Evolutionary conservation across 495 filamentous ascomycete species (phyloP), one percentile per base, ranked within the genome.

Genomic region (Aspergillus bridgeri): DNA sequence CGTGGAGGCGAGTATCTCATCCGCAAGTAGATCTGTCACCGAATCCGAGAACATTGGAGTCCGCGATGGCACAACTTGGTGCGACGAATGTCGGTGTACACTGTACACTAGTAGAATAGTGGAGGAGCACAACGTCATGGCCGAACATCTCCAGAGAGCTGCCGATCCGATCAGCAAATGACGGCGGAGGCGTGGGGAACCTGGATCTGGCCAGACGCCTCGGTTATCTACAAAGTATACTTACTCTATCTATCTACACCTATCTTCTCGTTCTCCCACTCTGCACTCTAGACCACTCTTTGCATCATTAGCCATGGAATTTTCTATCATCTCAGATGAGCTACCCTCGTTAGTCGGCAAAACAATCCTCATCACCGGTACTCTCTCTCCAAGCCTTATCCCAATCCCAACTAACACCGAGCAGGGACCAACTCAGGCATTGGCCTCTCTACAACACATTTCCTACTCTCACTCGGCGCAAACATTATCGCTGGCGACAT

Each of bases 381-480:
- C 5, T 60, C 18, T 38, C 22, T 23, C 27, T 1, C 48, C n/a
- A 2, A 20, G 38, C 11, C 48, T 22, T 13, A 48, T 13, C 43
- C 19, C 20, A n/a, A 6, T 17, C 25, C 47, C 42, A 11, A 13
- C 38, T 25, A 20, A 51, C 20, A 5, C 46, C 17, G 9, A 46
- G 51, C 51, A 83, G 80, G 80, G 47, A 75, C 74, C 33, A 73
- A 73, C 0, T 78, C 78, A 19, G 80, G 80, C 21, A 83, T 83
- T 33, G 79, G 80, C 25, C 62, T 73, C 38, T 72, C 76, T 43
- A 79, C 78, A 7, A 70, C 71, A 15, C 60, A 75, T 15, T 69
- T 79, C n/a, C 73, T 79, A 42, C 70, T 79, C 20, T 56, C 71
- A 6, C 60, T 71, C 5, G 80, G 79, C 25, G 79, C 78, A 27